phyloP scores from a whole-genome alignment of 2,329 filamentous ascomycete species.

The Eutypa lata region DNA sequence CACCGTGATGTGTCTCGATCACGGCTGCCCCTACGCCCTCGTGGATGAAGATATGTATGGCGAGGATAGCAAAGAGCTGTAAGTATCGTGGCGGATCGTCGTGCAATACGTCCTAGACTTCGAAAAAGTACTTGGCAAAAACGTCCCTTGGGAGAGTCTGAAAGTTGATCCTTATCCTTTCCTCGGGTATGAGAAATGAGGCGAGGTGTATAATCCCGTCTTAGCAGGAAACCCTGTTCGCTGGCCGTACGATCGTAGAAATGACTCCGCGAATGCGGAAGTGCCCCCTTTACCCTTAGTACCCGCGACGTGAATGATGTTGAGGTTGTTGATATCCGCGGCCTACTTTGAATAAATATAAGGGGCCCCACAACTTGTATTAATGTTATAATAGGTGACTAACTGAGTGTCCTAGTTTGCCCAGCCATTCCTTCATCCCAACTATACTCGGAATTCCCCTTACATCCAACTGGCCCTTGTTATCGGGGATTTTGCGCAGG shows the following conservation, averaged over 20 bases:
- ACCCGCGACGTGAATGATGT: slow-evolving; percentile 49
- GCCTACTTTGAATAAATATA: slow-evolving; percentile 2
- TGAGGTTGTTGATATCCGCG: slow-evolving; percentile 35
- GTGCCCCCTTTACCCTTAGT: slow-evolving; percentile 56
- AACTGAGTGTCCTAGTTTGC: slow-evolving; percentile 28
- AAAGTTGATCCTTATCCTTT: slow-evolving; percentile 41
- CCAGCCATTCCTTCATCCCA: slow-evolving; percentile 31
- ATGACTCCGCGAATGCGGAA: slow-evolving; percentile 42
- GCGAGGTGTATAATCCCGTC: slow-evolving; percentile 48
- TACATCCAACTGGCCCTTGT: slow-evolving; percentile 1
- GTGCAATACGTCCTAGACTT: slow-evolving; percentile 37
- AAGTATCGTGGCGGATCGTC: slow-evolving; percentile 24
- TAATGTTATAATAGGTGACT: neutral
- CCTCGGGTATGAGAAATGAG: slow-evolving; percentile 41
- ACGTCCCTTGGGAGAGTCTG: slow-evolving; percentile 30
- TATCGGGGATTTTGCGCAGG: slow-evolving; percentile 1
- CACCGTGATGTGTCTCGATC: slow-evolving; percentile 43
- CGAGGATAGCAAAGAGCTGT: slow-evolving; percentile 36
- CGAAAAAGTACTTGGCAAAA: slow-evolving; percentile 43
- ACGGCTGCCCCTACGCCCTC: slow-evolving; percentile 43
- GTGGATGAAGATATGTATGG: slow-evolving; percentile 42
- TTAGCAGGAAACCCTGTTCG: slow-evolving; percentile 21
- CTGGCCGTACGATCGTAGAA: slow-evolving; percentile 32
- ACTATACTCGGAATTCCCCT: slow-evolving; percentile 22
- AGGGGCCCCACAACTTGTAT: neutral